Evolutionary conservation across 1,139 yeast genomes (phyloP).

Genomic region (Blastobotrys arbuscula): DNA sequence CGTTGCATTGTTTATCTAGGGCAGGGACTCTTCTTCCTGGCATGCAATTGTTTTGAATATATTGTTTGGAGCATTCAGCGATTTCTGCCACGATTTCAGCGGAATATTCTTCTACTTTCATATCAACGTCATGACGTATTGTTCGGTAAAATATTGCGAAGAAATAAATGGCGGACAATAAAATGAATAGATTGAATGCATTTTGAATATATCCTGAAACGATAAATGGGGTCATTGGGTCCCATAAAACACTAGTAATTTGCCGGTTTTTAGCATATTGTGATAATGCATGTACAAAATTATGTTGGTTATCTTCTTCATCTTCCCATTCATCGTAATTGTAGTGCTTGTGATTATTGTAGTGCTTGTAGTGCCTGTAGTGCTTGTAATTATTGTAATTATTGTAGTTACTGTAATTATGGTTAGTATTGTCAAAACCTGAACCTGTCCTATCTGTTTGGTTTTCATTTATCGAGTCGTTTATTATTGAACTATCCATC

Average conservation of each 20-base stretch:
- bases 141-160: constrained; percentile 52
- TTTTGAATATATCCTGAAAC: constrained; percentile 70
- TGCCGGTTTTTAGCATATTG: neutral
- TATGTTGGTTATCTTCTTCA: constrained; percentile 1
- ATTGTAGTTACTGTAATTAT: neutral
- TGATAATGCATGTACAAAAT: neutral
- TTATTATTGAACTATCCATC: no score
- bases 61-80: constrained; percentile 64
- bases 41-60: constrained; percentile 64
- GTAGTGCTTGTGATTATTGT: no score
- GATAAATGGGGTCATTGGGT: constrained; percentile 61
- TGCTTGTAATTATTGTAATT: no score
- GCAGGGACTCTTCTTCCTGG: constrained; percentile 57
- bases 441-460: no score
- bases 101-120: constrained; percentile 59
- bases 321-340: constrained; percentile 11
- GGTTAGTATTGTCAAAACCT: no score
- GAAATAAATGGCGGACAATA: constrained; percentile 50
- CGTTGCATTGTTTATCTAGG: constrained; percentile 60
- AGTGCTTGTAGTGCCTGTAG: neutral
- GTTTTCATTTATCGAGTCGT: no score
- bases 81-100: constrained; percentile 61
- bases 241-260: constrained; percentile 24
- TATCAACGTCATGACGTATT: constrained; percentile 63
- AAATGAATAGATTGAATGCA: constrained; percentile 54